A percentile compares a stretch with the other conserved stretches of the same genome.
Conservation (phyloP, 2,329 filamentous ascomycete genomes). For the Eutypella sp. region DNA sequence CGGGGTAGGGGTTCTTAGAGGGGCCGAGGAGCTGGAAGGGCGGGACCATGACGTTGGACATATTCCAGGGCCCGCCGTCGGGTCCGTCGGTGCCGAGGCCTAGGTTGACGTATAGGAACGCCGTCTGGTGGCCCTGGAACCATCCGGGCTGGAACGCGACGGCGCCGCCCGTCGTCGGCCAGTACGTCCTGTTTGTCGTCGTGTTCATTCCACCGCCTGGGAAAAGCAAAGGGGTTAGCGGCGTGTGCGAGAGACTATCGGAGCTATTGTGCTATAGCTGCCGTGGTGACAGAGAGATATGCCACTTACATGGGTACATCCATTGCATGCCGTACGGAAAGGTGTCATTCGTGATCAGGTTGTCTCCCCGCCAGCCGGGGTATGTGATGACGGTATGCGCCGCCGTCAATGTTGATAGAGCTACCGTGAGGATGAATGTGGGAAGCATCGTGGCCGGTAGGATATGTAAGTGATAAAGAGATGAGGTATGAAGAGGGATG, state of each 20-base stretch:
- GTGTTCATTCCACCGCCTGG: slow-evolving; percentile 77
- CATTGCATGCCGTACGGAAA: slow-evolving; percentile 92
- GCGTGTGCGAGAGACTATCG: neutral
- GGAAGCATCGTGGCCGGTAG: slow-evolving; percentile 36
- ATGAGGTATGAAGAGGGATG: too few species aligned
- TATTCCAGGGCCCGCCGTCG: slow-evolving; percentile 68
- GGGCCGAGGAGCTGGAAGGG: slow-evolving; percentile 82
- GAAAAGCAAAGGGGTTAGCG: slow-evolving; percentile 7
- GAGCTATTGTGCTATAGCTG: neutral
- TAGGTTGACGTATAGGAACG: slow-evolving; percentile 85
- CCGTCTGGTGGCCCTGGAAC: slow-evolving; percentile 83
- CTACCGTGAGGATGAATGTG: slow-evolving; percentile 39
- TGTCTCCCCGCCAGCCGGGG: slow-evolving; percentile 83
- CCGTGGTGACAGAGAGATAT: slow-evolving; percentile 12
- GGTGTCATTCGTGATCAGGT: slow-evolving; percentile 70
- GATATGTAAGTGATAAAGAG: slow-evolving; percentile 3
- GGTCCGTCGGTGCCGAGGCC: slow-evolving; percentile 70
- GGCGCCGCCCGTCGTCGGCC: slow-evolving; percentile 85
- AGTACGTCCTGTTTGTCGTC: slow-evolving; percentile 81
- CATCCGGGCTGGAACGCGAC: slow-evolving; percentile 88
- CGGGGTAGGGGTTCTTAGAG: slow-evolving; percentile 76
- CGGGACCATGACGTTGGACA: slow-evolving; percentile 76
- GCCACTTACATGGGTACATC: slow-evolving; percentile 80
- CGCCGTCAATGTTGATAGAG: slow-evolving; percentile 45
- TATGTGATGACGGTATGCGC: slow-evolving; percentile 84